Base-by-base conservation (phyloP, 192 early-diverging fungal species). In the Linnemannia zychae region DNA sequence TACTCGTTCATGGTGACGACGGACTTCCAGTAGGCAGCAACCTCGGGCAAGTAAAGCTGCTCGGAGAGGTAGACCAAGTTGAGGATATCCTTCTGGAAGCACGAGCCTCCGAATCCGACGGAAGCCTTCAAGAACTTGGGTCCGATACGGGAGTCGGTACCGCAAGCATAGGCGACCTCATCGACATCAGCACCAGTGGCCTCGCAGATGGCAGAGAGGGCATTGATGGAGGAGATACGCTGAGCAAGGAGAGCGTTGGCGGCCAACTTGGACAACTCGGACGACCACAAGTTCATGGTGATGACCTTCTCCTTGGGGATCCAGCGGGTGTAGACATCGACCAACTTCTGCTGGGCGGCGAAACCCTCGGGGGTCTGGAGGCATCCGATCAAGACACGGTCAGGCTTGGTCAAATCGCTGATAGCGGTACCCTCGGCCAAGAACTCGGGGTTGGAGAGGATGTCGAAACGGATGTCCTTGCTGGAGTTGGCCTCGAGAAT, bases 391-490 rank as follows among this genome's bases (percentile, higher is more conserved):
- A 98, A 90, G 28, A 97, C 95, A 63, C 97, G 94, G 88, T 97
- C 97, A 11, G 97, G 97, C 78, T 92, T 81, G 34, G 95, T 76
- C 63, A 98, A 89, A 81, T 98, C 96, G 28, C 79, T 87, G 67
- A 97, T 91, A 17, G 96, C 96, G 16, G 96, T 96, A 57, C 96
- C 97, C 88, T 98, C 97, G 78, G 96, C 96, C 75, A 98, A 91
- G 87, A 98, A 98, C 90, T 98, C 97, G 31, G 97, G 97, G 87
- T 98, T 98, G 18, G 96, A 96, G 60, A 97, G 88, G 72, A 98
- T 96, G 67, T 94, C 92, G 80, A 98, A 97, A 36, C 87, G 88
- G 38, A 96, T 92, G 57, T 89, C 89, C 16, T 82, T 80, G 31
- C 77, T 89, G 7, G 89, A 91, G 84, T 96, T 96, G 50, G 95